These are phyloP conservation scores for Oenanthe sinensis DNA, from an alignment of 129 eudicot species.

Conservation along the genomic window DNA sequence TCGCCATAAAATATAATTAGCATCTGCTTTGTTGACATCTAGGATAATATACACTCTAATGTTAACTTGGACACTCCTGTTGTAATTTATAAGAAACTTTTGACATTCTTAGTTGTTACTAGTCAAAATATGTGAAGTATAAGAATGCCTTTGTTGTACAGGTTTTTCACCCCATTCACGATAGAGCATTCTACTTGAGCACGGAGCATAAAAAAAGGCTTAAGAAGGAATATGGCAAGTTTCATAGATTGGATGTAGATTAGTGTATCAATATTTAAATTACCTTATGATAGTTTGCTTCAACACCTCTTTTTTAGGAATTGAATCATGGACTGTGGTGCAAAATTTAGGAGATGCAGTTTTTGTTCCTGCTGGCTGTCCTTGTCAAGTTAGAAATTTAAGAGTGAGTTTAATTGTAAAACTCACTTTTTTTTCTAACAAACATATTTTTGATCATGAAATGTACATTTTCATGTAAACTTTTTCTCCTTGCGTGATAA, in stretches of 20 bases:
- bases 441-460: neutral
- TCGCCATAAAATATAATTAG: neutral
- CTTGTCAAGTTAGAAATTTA: conserved; percentile 4
- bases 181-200: neutral
- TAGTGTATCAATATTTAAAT: neutral
- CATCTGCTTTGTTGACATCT: neutral
- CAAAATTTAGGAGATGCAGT: conserved; percentile 6
- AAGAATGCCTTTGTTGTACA: neutral
- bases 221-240: conserved; percentile 6
- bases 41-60: neutral
- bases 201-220: neutral
- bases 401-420: neutral
- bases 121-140: neutral
- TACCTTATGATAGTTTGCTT: neutral
- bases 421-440: neutral
- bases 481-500: neutral
- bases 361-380: conserved; percentile 6
- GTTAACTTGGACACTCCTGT: neutral
- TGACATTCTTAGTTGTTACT: neutral
- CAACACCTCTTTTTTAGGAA: neutral
- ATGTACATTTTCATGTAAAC: neutral
- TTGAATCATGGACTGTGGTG: conserved; percentile 1
- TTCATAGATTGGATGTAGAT: neutral
- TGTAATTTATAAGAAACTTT: neutral
- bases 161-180: conserved; percentile 2